Base-by-base conservation (phyloP, 1,139 yeast genomes). In the Pichia sp. region DNA sequence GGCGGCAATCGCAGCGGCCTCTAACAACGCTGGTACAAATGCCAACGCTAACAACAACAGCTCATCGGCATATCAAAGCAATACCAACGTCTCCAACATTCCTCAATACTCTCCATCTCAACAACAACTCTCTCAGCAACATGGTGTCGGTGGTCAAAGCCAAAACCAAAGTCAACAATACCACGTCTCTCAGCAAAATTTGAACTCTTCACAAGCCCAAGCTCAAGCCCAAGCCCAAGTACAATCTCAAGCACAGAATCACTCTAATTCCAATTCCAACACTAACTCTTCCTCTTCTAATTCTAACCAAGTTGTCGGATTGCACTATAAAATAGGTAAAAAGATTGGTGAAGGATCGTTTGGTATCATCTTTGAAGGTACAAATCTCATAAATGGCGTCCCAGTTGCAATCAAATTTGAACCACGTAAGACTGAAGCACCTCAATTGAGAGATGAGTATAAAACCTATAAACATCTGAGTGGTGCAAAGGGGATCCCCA, bases 301-400 rank as follows among this genome's bases (percentile, higher is more conserved):
- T 20, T 56, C 43, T 20, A 64, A 71, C 25, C 72, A 68, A 43
- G 83, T 81, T 27, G 88, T 82, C 33, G 93, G 93, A 1, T 67
- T 82, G 46, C 91, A 82, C 59, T 82, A 81, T 58, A 76, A 78
- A 51, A 79, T 82, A 35, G 91, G 91, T 32, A 82, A 81, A 58
- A 82, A 82, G 59, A 80, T 82, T 35, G 93, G 93, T 40, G 93
- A 81, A 58, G 93, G 93, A 16, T 81, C 91, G 2, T 82, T 82
- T 58, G 93, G 93, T 38, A 85, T 82, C 27, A 72, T 82, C 37
- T 82, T 82, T 52, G 93, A 82, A 63, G 93, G 93, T 45, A 71
- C 80, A 28, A 82, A 82, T 52, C 69, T 82, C 53, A 71, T 81
- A 49, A 81, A 80, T 54, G 82, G 82, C 29, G 74, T 74, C 13